phyloP scores from a whole-genome alignment of 176 grass and related monocot species.

The Triticum timopheevii region DNA sequence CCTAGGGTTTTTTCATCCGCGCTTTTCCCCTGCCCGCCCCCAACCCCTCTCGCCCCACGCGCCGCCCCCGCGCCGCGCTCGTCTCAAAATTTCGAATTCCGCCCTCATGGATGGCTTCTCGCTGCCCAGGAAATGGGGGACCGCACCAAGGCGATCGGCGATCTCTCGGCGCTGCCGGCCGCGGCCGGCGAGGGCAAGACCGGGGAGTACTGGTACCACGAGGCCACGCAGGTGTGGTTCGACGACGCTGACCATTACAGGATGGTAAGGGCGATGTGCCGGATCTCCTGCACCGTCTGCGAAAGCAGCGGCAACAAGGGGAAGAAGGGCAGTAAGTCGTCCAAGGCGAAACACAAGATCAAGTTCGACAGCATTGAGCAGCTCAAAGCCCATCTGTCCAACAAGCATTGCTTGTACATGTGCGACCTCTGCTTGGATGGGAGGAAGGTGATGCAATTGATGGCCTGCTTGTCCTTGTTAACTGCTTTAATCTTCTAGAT shows the following conservation, averaged over 20 bases:
- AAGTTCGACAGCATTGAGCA: constrained; percentile 66
- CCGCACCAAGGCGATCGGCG: constrained; percentile 54
- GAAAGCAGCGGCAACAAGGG: constrained; percentile 38
- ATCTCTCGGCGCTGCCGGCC: constrained; percentile 50
- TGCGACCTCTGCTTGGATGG: constrained; percentile 76
- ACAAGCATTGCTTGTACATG: constrained; percentile 66
- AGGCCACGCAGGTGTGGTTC: constrained; percentile 59
- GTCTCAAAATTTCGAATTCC: not conserved
- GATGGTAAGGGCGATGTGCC: constrained; percentile 66
- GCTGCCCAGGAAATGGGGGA: constrained; percentile 50
- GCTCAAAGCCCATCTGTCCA: constrained; percentile 62
- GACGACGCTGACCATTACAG: constrained; percentile 69
- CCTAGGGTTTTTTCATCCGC: constrained; percentile 12
- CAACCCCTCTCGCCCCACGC: not conserved
- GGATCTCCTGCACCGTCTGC: constrained; percentile 67
- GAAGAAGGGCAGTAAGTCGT: constrained; percentile 27
- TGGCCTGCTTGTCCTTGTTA: not conserved
- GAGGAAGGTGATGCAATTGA: constrained; percentile 55
- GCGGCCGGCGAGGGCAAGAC: constrained; percentile 43
- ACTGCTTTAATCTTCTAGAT: not conserved
- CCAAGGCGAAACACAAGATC: constrained; percentile 43
- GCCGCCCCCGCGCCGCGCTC: not conserved
- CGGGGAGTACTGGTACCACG: constrained; percentile 74
- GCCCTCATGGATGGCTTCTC: not conserved
- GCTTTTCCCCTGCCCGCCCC: not conserved